These are phyloP conservation scores for Rhizopus delemar DNA, from an alignment of 371 early-diverging fungal species.

Conservation along the genomic window DNA sequence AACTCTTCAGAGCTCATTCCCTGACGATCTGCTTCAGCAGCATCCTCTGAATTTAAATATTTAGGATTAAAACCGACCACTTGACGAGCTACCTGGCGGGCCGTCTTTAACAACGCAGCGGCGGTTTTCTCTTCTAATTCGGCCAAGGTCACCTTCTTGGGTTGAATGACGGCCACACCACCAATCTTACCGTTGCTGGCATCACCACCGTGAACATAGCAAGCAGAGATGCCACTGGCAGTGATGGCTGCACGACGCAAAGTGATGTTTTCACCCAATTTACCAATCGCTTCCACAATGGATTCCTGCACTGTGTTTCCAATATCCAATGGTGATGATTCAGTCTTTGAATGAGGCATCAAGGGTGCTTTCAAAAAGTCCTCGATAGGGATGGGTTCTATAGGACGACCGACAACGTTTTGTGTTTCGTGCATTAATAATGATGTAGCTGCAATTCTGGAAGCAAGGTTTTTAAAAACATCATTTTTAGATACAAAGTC, in stretches of 20 bases:
- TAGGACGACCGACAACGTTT: conserved; percentile 27
- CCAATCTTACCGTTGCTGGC: conserved; percentile 66
- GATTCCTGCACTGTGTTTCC: conserved; percentile 62
- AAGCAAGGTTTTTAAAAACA: conserved; percentile 78
- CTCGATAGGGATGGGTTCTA: conserved; percentile 47
- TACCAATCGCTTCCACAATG: conserved; percentile 76
- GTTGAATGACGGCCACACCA: conserved; percentile 65
- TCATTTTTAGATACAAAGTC: conserved; percentile 91
- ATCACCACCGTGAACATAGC: conserved; percentile 75
- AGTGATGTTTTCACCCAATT: conserved; percentile 86
- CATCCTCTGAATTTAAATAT: conserved; percentile 50
- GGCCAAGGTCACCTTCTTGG: conserved; percentile 34
- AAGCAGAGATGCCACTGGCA: conserved; percentile 46
- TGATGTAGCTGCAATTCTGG: conserved; percentile 69
- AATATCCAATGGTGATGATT: conserved; percentile 13
- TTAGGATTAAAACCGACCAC: conserved; percentile 75
- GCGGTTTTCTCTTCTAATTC: conserved; percentile 37
- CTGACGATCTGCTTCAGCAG: conserved; percentile 48
- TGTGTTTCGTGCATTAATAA: conserved; percentile 47
- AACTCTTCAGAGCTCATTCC: conserved; percentile 45
- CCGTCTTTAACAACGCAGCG: conserved; percentile 52
- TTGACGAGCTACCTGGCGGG: conserved; percentile 75
- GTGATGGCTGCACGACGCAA: conserved; percentile 73
- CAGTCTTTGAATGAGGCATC: conserved; percentile 50
- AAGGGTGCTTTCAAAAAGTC: conserved; percentile 53